Base-by-base conservation (phyloP, 2,329 filamentous ascomycete species). In the Colletotrichum sp. region DNA sequence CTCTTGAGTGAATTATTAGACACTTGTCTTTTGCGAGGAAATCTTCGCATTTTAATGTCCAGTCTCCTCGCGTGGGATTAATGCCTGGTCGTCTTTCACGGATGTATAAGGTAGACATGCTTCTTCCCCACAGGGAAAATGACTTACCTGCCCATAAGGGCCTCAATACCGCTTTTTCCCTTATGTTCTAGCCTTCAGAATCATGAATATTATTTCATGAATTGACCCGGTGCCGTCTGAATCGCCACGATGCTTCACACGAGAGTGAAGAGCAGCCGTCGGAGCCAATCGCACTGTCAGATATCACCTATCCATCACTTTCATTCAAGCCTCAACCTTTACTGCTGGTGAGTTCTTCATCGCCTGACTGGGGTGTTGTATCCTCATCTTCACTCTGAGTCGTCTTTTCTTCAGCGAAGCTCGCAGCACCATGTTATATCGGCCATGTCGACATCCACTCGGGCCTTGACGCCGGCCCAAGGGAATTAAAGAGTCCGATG, bases 51-150 rank as follows among this genome's bases (percentile, higher is more conserved):
- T n/a, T 43, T 3, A n/a, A 12, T 48, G 5, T 1, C 5, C 39
- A 48, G 39, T 43, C 18, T 1, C 2, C 0, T 2, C 39, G 39
- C 5, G 5, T n/a, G 3, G 9, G 18, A n/a, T 6, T 1, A 0
- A 43, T 43, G 36, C 36, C 15, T 16, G 21, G 0, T 59, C 55
- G 13, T 28, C 55, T 0, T 48, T 18, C 18, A 48, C 5, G 16
- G 36, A 43, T 3, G 8, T 18, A n/a, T 2, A 28, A 7, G 26
- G 26, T 26, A 48, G 18, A 21, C n/a, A 24, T 52, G n/a, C n/a
- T 52, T 52, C 43, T 24, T 52, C n/a, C 12, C 43, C 43, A 24
- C n/a, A 21, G 43, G 43, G 12, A 52, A 13, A 52, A 52, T 52
- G 43, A 21, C 43, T 21, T 21, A 21, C 43, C 10, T 7, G 43